Evolutionary conservation across 805 yeast genomes (phyloP), one percentile per base, ranked within the genome.

Genomic region (Candida pseudofarinosa): DNA sequence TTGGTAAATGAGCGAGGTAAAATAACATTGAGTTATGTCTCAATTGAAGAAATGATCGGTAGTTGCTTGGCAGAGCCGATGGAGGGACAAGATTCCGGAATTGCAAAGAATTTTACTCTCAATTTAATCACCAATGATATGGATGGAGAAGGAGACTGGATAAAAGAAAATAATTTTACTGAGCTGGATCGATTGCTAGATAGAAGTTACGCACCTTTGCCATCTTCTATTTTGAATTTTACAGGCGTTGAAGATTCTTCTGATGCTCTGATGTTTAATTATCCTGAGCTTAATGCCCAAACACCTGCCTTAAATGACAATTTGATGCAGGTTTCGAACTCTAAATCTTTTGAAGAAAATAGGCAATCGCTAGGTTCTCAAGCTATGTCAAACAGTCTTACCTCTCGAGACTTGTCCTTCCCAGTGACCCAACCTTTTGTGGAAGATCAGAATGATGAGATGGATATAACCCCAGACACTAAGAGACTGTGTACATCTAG

Each of bases 11-110:
- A 69, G 49, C 45, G 72, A 33, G 65, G 64, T 4, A 69, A 69
- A 44, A 65, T 69, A 15, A 67, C 72, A 1, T 52, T 69, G 12
- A 66, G 69, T 35, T 81, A 80, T 50, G 65, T 76, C 8, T 79
- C 85, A 15, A 78, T 78, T 35, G 81, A 74, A 40, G 86, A 81
- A 51, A 71, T 81, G 36, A 77, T 81, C 2, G 78, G 79, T 19
- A 75, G 83, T 53, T 79, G 85, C 47, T 69, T 78, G 10, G 76
- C 74, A 53, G 81, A 79, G 42, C 39, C 50, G 4, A 40, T 37
- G 39, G 41, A 53, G 36, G 17, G 30, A 8, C 42, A 38, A 14
- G 43, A 40, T 18, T 34, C 34, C 10, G 28, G 28, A 7, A 10
- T 23, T 7, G 28, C 28, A 23, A 23, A 23, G 28, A 23, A 23